Percentiles rank a stretch among this genome's conserved stretches.
phyloP scores from a whole-genome alignment of 2,329 filamentous ascomycete species.

The Emmonsiellopsis sp. region DNA sequence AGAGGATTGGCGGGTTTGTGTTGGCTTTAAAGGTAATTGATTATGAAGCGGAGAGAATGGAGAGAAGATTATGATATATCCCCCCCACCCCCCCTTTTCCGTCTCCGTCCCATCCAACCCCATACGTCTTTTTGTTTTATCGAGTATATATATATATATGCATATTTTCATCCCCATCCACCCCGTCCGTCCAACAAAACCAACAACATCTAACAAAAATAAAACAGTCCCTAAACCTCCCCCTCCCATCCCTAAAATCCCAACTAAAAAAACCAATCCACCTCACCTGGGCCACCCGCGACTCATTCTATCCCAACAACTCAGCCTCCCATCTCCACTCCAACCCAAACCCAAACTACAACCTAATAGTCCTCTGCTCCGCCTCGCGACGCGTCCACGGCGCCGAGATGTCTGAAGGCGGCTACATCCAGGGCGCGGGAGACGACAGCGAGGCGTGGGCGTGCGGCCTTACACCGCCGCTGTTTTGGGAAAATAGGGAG shows the following conservation, averaged over 20 bases:
- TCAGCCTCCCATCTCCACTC: slow-evolving; percentile 28
- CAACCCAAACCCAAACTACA: slow-evolving; percentile 23
- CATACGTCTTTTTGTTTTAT: neutral
- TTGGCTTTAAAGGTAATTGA: slow-evolving; percentile 35
- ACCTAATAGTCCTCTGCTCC: slow-evolving; percentile 75
- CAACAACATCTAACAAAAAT: slow-evolving; percentile 18
- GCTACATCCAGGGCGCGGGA: slow-evolving; percentile 88
- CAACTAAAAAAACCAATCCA: slow-evolving; percentile 62
- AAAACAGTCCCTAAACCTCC: slow-evolving; percentile 50
- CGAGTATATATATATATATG: neutral
- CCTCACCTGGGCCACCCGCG: slow-evolving; percentile 70
- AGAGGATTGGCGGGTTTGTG: slow-evolving; percentile 49
- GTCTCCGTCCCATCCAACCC: neutral
- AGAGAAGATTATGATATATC: too few species aligned
- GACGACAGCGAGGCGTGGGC: slow-evolving; percentile 96
- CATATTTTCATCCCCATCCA: neutral
- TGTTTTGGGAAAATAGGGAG: slow-evolving; percentile 69
- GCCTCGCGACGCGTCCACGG: slow-evolving; percentile 64
- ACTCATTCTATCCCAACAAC: slow-evolving; percentile 44
- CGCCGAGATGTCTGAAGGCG: slow-evolving; percentile 58
- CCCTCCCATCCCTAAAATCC: slow-evolving; percentile 44
- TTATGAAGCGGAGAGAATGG: too few species aligned
- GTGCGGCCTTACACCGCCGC: slow-evolving; percentile 59
- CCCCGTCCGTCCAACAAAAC: neutral
- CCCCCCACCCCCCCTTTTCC: too few species aligned